Evolutionary conservation across 1,284 basidiomycete genomes (phyloP).

Genomic region (Tilletia indica): DNA sequence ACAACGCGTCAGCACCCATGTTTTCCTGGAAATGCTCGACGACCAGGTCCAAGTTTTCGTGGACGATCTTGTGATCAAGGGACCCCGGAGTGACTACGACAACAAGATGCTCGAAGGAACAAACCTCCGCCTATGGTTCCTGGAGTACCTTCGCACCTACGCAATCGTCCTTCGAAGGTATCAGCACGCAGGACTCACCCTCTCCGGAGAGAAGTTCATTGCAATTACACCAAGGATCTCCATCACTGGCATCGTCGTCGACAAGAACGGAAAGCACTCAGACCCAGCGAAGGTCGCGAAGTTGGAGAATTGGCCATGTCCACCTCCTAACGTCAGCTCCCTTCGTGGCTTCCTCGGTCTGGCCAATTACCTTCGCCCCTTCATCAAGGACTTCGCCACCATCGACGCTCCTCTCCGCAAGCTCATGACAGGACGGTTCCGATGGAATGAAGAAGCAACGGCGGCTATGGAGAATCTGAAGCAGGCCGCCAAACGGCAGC

Average conservation of each 20-base stretch:
- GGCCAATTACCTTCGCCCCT: neutral
- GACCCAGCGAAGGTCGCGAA: neutral
- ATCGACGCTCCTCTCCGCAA: neutral
- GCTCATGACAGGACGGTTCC: neutral
- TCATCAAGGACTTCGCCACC: neutral
- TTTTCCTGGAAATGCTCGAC: neutral
- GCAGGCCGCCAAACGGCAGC: neutral
- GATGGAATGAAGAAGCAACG: neutral
- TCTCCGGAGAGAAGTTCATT: neutral
- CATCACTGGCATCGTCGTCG: neutral
- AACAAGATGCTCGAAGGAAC: neutral
- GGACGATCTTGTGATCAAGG: neutral
- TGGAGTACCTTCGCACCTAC: neutral
- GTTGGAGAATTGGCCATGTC: slow-evolving; percentile 1
- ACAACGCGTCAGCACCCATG: neutral
- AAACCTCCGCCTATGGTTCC: neutral
- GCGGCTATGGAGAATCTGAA: neutral
- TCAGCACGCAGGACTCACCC: neutral
- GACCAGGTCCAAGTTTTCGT: neutral
- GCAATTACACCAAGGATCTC: neutral
- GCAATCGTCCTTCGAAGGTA: neutral
- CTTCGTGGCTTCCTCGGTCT: neutral
- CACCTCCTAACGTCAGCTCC: neutral
- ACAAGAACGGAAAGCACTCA: neutral
- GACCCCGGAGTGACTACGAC: neutral